phyloP scores from a whole-genome alignment of 768 basidiomycete species.

The Leccinum subtestaceum region DNA sequence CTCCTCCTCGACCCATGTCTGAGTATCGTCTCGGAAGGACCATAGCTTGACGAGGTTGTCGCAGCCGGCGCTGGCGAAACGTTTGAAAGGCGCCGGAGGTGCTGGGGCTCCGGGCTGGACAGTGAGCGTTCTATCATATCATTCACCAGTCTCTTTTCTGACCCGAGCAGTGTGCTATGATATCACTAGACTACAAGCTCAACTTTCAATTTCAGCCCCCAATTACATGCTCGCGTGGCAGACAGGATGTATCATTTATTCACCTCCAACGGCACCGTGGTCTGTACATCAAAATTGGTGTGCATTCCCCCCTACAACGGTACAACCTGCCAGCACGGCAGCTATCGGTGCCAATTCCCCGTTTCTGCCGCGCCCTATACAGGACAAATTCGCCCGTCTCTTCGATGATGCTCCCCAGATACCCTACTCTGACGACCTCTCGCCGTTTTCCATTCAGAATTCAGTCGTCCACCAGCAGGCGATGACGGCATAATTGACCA shows the following conservation, averaged over 20 bases:
- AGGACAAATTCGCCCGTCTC: conserved; percentile 75
- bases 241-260: conserved; percentile 72
- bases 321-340: neutral
- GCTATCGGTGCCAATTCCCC: conserved; percentile 84
- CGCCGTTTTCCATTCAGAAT: no score
- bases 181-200: conserved; percentile 81
- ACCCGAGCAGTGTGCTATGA: conserved; percentile 53
- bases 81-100: neutral
- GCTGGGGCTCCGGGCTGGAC: conserved; percentile 38
- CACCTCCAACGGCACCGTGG: conserved; percentile 80
- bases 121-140: conserved; percentile 32
- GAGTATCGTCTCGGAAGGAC: conserved; percentile 79
- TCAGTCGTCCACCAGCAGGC: conserved; percentile 31
- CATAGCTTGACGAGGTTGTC: conserved; percentile 95
- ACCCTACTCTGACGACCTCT: conserved; percentile 62
- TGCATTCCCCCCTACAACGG: conserved; percentile 10
- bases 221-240: conserved; percentile 83
- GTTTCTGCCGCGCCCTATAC: conserved; percentile 78
- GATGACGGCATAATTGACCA: conserved; percentile 68
- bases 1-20: conserved; percentile 91
- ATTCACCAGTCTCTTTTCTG: no score
- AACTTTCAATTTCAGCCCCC: conserved; percentile 77
- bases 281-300: conserved; percentile 81
- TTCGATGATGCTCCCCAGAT: conserved; percentile 91
- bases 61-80: conserved; percentile 52